Conservation (phyloP, 768 basidiomycete species). For the Mycena floridula region DNA sequence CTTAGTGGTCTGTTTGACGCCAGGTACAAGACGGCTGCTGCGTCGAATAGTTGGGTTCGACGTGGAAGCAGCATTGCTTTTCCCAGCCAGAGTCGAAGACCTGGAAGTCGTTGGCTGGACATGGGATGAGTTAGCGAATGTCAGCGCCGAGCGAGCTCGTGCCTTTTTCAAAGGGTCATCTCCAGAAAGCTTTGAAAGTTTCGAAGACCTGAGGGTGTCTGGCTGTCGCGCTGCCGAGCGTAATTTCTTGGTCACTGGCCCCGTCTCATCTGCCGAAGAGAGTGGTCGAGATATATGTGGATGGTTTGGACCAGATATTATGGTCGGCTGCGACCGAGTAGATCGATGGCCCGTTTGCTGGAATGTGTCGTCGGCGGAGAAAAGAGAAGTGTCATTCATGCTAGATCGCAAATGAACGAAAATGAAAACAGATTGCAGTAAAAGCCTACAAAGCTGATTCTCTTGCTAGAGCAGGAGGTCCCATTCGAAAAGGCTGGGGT, state of each 20-base stretch:
- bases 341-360: conserved; percentile 46
- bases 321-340: conserved; percentile 35
- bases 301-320: conserved; percentile 37
- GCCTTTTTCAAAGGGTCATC: conserved; percentile 84
- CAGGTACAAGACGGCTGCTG: conserved; percentile 62
- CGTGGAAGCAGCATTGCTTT: conserved; percentile 40
- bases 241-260: conserved; percentile 70
- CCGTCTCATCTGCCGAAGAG: conserved; percentile 78
- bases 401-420: conserved; percentile 30
- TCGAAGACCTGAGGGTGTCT: conserved; percentile 44
- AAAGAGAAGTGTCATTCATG: conserved; percentile 50
- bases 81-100: conserved; percentile 43
- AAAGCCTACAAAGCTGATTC: conserved; percentile 34
- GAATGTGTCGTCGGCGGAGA: conserved; percentile 53
- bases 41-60: conserved; percentile 40
- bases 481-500: conserved; percentile 55
- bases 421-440: conserved; percentile 8
- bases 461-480: conserved; percentile 39
- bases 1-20: conserved; percentile 52
- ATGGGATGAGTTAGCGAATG: background rate
- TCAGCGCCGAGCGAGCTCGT: no score
- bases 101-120: conserved; percentile 64
- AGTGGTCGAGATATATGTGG: conserved; percentile 57
- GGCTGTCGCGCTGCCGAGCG: conserved; percentile 57
- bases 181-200: conserved; percentile 53